Percentiles rank a stretch among this genome's conserved stretches.
Evolutionary conservation across 1,139 yeast genomes (phyloP).

Genomic region (Hemisphaericaspora lyxosophila): DNA sequence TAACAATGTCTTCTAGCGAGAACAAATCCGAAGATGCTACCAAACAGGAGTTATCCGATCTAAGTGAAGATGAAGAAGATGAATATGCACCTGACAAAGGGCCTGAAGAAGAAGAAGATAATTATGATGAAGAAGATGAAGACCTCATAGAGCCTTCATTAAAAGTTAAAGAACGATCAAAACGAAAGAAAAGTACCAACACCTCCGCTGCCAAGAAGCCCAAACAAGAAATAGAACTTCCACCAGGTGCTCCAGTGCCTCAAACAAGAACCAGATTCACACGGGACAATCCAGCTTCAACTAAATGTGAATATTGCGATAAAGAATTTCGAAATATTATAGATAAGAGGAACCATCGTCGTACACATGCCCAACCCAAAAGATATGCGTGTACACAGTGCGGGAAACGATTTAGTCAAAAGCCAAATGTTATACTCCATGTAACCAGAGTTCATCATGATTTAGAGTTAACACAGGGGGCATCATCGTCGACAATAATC

Average conservation of each 20-base stretch:
- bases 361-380: conserved; percentile 18
- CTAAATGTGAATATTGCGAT: conserved; percentile 14
- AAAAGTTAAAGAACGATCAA: background rate
- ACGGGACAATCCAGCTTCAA: conserved; percentile 14
- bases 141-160: conserved; percentile 5
- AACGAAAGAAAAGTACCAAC: conserved; percentile 1
- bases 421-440: conserved; percentile 17
- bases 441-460: conserved; percentile 17
- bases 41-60: conserved; percentile 7
- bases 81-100: conserved; percentile 7
- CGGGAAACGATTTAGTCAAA: conserved; percentile 24
- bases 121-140: conserved; percentile 11
- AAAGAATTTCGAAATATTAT: conserved; percentile 14
- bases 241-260: background rate
- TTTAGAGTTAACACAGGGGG: conserved; percentile 11
- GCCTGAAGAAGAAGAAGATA: conserved; percentile 7
- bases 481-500: conserved; percentile 1
- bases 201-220: background rate
- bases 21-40: conserved; percentile 9
- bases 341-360: conserved; percentile 17
- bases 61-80: conserved; percentile 8
- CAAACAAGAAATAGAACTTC: background rate
- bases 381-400: conserved; percentile 19
- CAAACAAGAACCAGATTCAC: conserved; percentile 17
- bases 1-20: conserved; percentile 1